Evolutionary conservation across 345 rosid genomes (phyloP), one percentile per base, ranked within the genome.

Genomic region (Trapa incisa): DNA sequence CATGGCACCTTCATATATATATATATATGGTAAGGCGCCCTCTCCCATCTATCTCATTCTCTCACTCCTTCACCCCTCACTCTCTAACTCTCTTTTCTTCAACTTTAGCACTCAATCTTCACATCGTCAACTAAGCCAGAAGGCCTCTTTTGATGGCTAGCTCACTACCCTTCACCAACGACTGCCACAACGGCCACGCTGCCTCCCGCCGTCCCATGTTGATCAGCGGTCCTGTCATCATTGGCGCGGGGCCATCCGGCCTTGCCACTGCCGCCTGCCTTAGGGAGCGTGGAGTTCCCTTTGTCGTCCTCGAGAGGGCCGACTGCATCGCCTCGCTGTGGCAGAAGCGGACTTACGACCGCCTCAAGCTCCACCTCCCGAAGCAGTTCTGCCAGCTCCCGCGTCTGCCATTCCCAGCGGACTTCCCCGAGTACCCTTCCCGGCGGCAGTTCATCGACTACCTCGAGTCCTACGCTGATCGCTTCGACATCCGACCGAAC

Each of bases 321-420:
- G 79, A 76, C 9, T 83, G 86, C 75, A 74, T 80, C 12, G 82
- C 81, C 33, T 83, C 86, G 8, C 64, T 78, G 11, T 83, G 86
- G 86, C 82, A 83, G 42, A 78, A 80, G 66, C 43, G 84, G 17
- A 78, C 84, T 65, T 83, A 78, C 61, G 82, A 80, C 62, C 74
- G 84, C 75, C 82, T 83, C 22, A 83, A 69, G 66, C 86, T 83
- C 45, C 82, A 83, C 79, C 77, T 80, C 33, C 86, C 84, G 33
- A 83, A 83, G 57, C 82, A 80, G 64, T 83, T 83, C 71, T 83
- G 84, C 72, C 75, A 80, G 63, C 82, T 83, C 37, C 84, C 86
- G 2, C 78, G 71, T n/a, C 53, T 78, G 56, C 82, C 80, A n/a
- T 83, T 80, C 67, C 86, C 84, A 14, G 73, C 72, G 16, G 71